Evolutionary conservation across 768 basidiomycete genomes (phyloP).

Genomic region (Rhodotorula taiwanensis): DNA sequence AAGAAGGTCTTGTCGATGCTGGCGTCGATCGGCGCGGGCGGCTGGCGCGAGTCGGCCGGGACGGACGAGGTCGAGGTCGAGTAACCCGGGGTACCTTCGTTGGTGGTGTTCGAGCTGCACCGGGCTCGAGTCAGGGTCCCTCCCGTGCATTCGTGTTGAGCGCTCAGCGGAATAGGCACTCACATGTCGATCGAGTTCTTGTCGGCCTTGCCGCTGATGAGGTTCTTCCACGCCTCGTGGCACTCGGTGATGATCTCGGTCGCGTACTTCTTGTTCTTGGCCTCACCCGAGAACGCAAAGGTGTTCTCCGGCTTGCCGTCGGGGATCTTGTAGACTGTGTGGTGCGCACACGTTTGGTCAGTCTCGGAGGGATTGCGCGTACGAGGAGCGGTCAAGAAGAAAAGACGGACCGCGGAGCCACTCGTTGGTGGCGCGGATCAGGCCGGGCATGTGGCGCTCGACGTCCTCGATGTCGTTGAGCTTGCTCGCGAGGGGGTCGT

Average conservation of each 20-base stretch:
- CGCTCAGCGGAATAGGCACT: conserved; percentile 43
- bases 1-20: conserved; percentile 55
- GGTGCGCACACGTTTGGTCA: background rate
- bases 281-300: conserved; percentile 98
- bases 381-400: too few species aligned
- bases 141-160: too few species aligned
- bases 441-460: conserved; percentile 91
- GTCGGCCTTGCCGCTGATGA: conserved; percentile 66
- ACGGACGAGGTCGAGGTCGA: conserved; percentile 59
- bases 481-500: conserved; percentile 89
- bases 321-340: conserved; percentile 44
- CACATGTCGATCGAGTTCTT: conserved; percentile 78
- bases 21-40: conserved; percentile 53
- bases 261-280: conserved; percentile 99
- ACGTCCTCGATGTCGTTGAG: conserved; percentile 99
- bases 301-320: conserved; percentile 90
- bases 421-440: conserved; percentile 91
- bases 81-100: conserved; percentile 66
- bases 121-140: too few species aligned
- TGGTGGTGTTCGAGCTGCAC: conserved; percentile 73
- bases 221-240: conserved; percentile 95
- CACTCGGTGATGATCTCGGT: conserved; percentile 98
- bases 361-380: too few species aligned
- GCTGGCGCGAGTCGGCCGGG: conserved; percentile 71
- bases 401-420: conserved; percentile 66